These are phyloP conservation scores for Venturia oleaginea DNA, from an alignment of 2,329 filamentous ascomycete genomes.

Conservation along the genomic window DNA sequence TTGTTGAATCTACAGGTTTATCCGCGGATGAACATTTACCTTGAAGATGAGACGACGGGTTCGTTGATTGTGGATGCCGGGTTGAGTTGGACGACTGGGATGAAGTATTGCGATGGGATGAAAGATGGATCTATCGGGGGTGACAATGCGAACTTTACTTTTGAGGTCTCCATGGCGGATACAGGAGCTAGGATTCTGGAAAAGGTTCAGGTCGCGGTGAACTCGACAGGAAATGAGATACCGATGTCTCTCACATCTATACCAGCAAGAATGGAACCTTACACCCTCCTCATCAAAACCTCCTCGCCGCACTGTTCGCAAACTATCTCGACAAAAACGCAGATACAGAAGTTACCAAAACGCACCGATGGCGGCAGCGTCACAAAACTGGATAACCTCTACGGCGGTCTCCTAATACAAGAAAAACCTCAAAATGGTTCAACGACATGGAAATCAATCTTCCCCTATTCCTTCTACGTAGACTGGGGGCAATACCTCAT, in stretches of 20 bases:
- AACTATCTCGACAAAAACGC: constrained; percentile 28
- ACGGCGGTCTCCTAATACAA: constrained; percentile 37
- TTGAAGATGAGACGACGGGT: constrained; percentile 30
- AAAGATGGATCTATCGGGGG: constrained; percentile 15
- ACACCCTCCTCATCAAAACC: constrained; percentile 29
- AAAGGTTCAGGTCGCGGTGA: constrained; percentile 24
- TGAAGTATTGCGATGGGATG: constrained; percentile 22
- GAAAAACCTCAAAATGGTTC: constrained; percentile 18
- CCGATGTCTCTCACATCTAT: constrained; percentile 27
- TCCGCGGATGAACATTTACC: constrained; percentile 41
- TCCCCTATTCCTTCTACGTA: constrained; percentile 41
- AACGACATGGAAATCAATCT: constrained; percentile 24
- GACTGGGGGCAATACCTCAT: constrained; percentile 31
- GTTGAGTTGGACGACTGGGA: constrained; percentile 32
- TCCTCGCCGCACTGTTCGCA: constrained; percentile 23
- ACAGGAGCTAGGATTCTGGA: constrained; percentile 21
- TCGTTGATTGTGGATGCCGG: constrained; percentile 36
- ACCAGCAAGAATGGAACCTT: constrained; percentile 26
- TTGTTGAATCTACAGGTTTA: constrained; percentile 37
- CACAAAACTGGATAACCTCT: constrained; percentile 39
- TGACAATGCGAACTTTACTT: constrained; percentile 21
- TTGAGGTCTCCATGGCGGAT: constrained; percentile 21
- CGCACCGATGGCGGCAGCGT: constrained; percentile 36
- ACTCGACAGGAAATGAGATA: constrained; percentile 29
- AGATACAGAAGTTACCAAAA: constrained; percentile 33